Conservation (phyloP, 164 flowering plant species). For the Euptelea pleiosperma region DNA sequence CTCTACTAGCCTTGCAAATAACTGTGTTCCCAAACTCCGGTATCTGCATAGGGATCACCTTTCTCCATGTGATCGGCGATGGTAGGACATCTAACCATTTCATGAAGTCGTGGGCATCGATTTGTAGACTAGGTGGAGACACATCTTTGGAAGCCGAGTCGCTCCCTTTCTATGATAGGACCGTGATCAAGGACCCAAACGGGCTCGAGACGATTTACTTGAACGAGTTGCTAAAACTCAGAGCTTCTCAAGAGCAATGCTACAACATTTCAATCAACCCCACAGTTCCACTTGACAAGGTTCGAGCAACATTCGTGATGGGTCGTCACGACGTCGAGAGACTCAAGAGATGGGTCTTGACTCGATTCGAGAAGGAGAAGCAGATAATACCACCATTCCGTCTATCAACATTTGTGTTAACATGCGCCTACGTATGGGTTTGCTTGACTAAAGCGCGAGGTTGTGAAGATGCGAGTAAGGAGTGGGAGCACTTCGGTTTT, state of each 20-base stretch:
- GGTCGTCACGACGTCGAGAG: slow-evolving; percentile 9
- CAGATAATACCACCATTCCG: background rate
- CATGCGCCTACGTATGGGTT: slow-evolving; percentile 38
- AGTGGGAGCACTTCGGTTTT: slow-evolving; percentile 18
- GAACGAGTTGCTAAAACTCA: background rate
- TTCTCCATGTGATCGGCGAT: slow-evolving; percentile 32
- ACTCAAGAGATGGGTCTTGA: slow-evolving; percentile 15
- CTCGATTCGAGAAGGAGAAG: background rate
- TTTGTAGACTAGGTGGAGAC: slow-evolving; percentile 9
- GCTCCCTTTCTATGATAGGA: slow-evolving; percentile 22
- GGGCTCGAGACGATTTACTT: background rate
- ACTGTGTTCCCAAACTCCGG: slow-evolving; percentile 39
- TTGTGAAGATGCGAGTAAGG: background rate
- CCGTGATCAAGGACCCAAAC: slow-evolving; percentile 18
- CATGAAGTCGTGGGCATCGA: slow-evolving; percentile 42
- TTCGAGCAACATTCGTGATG: slow-evolving; percentile 29
- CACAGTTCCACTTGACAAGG: slow-evolving; percentile 6
- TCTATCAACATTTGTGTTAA: slow-evolving; percentile 26
- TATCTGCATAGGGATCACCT: slow-evolving; percentile 25
- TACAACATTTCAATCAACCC: too few relatives aligned
- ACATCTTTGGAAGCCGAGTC: background rate
- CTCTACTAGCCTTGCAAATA: slow-evolving; percentile 32
- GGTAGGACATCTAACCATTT: slow-evolving; percentile 26
- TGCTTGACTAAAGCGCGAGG: slow-evolving; percentile 22
- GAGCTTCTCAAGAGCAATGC: background rate